Evolutionary conservation across 352 stramenopile species (phyloP).

Genomic region (Phytophthora tentaculata): DNA sequence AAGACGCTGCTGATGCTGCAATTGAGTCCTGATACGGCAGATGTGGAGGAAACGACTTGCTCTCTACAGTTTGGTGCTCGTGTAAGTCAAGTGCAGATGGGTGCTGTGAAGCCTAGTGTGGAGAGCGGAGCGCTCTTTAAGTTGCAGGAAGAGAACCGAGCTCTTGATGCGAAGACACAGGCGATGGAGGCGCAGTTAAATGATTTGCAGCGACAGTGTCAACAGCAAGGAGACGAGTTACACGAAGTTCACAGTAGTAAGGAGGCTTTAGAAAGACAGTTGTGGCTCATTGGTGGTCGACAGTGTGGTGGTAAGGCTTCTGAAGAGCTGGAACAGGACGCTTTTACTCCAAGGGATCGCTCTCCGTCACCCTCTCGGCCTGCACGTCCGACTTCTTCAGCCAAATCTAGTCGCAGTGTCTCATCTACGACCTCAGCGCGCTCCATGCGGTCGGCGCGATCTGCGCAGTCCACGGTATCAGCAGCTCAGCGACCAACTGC

Average conservation of each 20-base stretch:
- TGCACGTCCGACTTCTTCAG: constrained; percentile 55
- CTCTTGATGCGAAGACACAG: constrained; percentile 44
- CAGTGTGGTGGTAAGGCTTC: constrained; percentile 26
- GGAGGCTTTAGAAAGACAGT: constrained; percentile 48
- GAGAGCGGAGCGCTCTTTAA: constrained; percentile 80
- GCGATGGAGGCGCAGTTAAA: constrained; percentile 39
- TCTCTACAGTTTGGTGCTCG: constrained; percentile 91
- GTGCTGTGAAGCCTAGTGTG: constrained; percentile 78
- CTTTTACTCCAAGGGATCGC: constrained; percentile 10
- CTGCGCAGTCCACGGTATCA: constrained; percentile 15
- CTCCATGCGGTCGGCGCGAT: constrained; percentile 31
- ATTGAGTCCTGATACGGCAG: constrained; percentile 78
- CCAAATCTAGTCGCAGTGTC: constrained; percentile 48
- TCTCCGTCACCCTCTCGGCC: constrained; percentile 28
- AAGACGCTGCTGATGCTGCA: constrained; percentile 95
- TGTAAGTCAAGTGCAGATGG: constrained; percentile 91
- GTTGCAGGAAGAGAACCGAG: constrained; percentile 71
- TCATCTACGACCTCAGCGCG: constrained; percentile 47
- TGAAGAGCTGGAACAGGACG: constrained; percentile 35
- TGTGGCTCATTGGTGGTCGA: constrained; percentile 52
- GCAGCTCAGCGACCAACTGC: constrained; percentile 16
- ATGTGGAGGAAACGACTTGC: constrained; percentile 90
- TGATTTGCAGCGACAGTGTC: constrained; percentile 54
- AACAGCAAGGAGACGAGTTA: constrained; percentile 61
- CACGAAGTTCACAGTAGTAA: constrained; percentile 47